These are phyloP conservation scores for Phytophthora macrochlamydospora DNA, from an alignment of 352 stramenopile genomes.

Conservation along the genomic window DNA sequence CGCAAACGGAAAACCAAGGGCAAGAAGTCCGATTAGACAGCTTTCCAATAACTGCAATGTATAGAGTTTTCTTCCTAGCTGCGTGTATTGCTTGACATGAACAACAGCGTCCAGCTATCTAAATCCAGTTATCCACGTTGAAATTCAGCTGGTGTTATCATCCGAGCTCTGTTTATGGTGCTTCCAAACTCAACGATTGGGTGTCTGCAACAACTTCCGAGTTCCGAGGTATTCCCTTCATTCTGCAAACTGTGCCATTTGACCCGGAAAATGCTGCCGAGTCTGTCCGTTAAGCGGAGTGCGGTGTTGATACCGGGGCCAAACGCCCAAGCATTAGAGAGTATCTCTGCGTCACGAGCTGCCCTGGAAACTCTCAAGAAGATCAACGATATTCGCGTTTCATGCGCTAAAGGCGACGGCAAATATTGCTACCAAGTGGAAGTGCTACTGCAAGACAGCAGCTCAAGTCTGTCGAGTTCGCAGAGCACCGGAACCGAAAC, in stretches of 20 bases:
- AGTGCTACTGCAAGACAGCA: neutral
- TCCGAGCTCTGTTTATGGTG: neutral
- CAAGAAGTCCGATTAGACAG: constrained; percentile 42
- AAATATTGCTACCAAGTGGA: neutral
- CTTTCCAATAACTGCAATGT: constrained; percentile 56
- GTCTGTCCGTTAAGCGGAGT: neutral
- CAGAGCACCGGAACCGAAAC: neutral
- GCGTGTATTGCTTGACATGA: no score
- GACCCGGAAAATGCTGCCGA: neutral
- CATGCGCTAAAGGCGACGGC: neutral
- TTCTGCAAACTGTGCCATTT: no score
- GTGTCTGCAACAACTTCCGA: neutral
- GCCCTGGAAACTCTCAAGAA: neutral
- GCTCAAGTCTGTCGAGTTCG: neutral
- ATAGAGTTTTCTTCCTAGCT: constrained; percentile 32
- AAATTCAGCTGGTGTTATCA: no score
- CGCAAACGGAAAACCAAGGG: constrained; percentile 40
- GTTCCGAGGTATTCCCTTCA: neutral
- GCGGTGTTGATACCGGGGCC: neutral
- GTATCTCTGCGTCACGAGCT: neutral
- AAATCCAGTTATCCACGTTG: no score
- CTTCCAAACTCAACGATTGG: neutral
- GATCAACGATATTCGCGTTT: neutral
- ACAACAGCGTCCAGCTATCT: no score
- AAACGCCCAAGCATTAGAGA: neutral